phyloP scores from a whole-genome alignment of 2,329 filamentous ascomycete genomes.

The Arachnopeziza araneosa region DNA sequence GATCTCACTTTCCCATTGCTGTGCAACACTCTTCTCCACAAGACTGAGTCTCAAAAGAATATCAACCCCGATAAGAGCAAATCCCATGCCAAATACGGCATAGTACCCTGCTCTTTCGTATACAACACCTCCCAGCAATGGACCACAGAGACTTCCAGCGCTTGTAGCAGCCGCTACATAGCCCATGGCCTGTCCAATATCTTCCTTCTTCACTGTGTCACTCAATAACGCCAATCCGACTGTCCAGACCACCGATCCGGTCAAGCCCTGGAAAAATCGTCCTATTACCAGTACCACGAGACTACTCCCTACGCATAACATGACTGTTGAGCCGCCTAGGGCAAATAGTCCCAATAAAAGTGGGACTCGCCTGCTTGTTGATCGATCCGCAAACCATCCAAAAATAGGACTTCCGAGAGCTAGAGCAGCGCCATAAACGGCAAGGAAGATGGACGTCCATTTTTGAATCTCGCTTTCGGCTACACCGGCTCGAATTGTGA shows the following conservation, averaged over 20 bases:
- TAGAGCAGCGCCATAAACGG: conserved; percentile 63
- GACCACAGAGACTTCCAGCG: conserved; percentile 56
- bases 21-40: conserved; percentile 50
- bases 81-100: conserved; percentile 52
- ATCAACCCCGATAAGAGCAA: conserved; percentile 49
- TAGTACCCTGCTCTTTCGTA: conserved; percentile 58
- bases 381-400: conserved; percentile 56
- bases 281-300: conserved; percentile 57
- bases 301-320: conserved; percentile 60
- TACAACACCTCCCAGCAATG: conserved; percentile 63
- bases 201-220: conserved; percentile 53
- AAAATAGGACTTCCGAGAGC: conserved; percentile 43
- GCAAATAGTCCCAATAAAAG: conserved; percentile 52
- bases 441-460: conserved; percentile 69
- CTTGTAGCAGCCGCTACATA: conserved; percentile 41
- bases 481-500: conserved; percentile 50
- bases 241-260: conserved; percentile 68
- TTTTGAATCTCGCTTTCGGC: conserved; percentile 49
- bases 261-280: conserved; percentile 61
- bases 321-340: conserved; percentile 49
- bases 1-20: conserved; percentile 36
- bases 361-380: conserved; percentile 54
- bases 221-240: conserved; percentile 65
- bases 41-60: conserved; percentile 48
- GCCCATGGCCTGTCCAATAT: conserved; percentile 24